phyloP scores from a whole-genome alignment of 768 basidiomycete species.

The Goffeauzyma gilvescens region DNA sequence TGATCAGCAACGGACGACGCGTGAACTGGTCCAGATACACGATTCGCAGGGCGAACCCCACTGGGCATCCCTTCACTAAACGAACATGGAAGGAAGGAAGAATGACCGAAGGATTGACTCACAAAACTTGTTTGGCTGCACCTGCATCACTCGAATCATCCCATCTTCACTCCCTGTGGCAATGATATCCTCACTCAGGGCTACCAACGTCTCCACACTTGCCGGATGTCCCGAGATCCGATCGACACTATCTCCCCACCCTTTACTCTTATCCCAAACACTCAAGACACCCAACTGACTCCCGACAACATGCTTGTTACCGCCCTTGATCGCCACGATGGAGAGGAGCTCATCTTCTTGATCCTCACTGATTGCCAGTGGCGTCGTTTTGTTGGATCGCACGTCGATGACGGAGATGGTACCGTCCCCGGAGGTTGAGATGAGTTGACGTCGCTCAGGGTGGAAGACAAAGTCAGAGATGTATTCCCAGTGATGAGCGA shows the following conservation, averaged over 20 bases:
- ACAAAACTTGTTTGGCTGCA: conserved; percentile 66
- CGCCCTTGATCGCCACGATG: conserved; percentile 63
- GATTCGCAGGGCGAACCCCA: no score
- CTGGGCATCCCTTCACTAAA: no score
- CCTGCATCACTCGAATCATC: conserved; percentile 62
- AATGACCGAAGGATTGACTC: conserved; percentile 5
- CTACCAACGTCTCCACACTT: conserved; percentile 70
- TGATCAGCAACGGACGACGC: no score
- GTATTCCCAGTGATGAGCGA: conserved; percentile 81
- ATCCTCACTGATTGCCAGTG: conserved; percentile 73
- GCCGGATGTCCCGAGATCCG: conserved; percentile 77
- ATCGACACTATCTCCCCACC: conserved; percentile 84
- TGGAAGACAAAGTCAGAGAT: conserved; percentile 82
- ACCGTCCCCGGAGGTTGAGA: conserved; percentile 82
- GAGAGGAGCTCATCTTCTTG: conserved; percentile 89
- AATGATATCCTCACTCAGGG: conserved; percentile 50
- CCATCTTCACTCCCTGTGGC: conserved; percentile 87
- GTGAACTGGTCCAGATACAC: no score
- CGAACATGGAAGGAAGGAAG: neutral
- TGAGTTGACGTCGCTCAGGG: conserved; percentile 60
- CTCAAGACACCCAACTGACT: conserved; percentile 77
- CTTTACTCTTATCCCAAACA: conserved; percentile 67
- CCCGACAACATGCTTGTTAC: conserved; percentile 67
- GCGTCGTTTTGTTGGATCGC: conserved; percentile 57
- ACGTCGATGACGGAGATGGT: conserved; percentile 83